Conservation (phyloP, 2,329 filamentous ascomycete genomes). For the Penicillium sp. region DNA sequence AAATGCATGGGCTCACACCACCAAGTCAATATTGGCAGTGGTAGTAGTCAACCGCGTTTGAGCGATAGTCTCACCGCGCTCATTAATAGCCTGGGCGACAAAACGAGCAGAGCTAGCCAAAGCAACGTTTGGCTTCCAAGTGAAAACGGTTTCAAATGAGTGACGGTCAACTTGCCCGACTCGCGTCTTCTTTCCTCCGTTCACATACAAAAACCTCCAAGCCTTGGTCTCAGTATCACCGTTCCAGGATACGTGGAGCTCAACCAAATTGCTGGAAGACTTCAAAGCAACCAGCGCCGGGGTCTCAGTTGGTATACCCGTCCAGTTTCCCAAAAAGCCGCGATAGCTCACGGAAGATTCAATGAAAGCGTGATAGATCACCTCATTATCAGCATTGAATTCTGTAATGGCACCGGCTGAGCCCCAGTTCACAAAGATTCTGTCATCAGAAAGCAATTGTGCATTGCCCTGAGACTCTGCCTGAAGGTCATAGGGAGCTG, state of each 20-base stretch:
- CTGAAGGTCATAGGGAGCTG: constrained; percentile 22
- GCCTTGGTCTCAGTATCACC: constrained; percentile 3
- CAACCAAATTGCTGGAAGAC: not conserved
- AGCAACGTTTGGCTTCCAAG: not conserved
- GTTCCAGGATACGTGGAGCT: constrained; percentile 10
- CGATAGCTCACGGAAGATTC: constrained; percentile 40
- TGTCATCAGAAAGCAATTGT: constrained; percentile 29
- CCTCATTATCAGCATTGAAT: constrained; percentile 26
- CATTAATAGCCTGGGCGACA: constrained; percentile 1
- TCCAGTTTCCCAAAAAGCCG: constrained; percentile 41
- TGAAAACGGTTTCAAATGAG: constrained; percentile 3
- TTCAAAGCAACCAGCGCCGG: not conserved
- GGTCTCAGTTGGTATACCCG: constrained; percentile 16
- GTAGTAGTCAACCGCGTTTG: not conserved
- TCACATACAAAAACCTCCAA: constrained; percentile 6
- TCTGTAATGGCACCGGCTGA: constrained; percentile 24
- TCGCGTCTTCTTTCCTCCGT: not conserved
- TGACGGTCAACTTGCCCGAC: not conserved
- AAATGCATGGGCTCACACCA: not conserved
- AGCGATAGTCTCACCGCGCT: not conserved
- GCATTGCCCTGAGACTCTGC: constrained; percentile 27
- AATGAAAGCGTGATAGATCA: constrained; percentile 38
- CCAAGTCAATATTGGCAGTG: not conserved
- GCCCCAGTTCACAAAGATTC: constrained; percentile 34
- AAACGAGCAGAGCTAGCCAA: not conserved